phyloP scores from a whole-genome alignment of 2,329 filamentous ascomycete genomes.

The Xylariaceae sp. region DNA sequence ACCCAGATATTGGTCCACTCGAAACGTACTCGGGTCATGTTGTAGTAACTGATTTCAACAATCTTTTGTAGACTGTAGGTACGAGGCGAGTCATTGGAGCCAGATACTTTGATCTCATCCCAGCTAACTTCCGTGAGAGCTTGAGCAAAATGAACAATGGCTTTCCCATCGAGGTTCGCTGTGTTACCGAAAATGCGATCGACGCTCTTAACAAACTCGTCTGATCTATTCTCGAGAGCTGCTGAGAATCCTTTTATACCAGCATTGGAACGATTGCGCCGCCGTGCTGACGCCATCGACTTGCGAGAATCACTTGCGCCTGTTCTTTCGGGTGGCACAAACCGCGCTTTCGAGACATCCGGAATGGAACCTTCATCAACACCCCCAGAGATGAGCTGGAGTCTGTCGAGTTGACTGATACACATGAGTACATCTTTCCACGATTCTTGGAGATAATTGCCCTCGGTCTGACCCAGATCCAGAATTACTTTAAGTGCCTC shows the following conservation, averaged over 20 bases:
- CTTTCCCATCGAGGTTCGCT: constrained; percentile 86
- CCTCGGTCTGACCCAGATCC: constrained; percentile 89
- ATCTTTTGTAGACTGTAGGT: constrained; percentile 98
- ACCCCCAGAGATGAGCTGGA: constrained; percentile 91
- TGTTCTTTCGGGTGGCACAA: constrained; percentile 58
- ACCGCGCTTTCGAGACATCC: constrained; percentile 82
- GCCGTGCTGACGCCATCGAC: constrained; percentile 60
- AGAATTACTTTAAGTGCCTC: constrained; percentile 90
- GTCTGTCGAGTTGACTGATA: constrained; percentile 90
- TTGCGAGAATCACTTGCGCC: constrained; percentile 59
- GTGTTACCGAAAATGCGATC: constrained; percentile 97
- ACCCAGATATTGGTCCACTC: constrained; percentile 99
- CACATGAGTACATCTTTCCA: constrained; percentile 96
- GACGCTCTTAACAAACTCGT: constrained; percentile 88
- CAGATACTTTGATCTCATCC: constrained; percentile 98
- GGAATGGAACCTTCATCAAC: constrained; percentile 91
- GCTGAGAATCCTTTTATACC: constrained; percentile 64
- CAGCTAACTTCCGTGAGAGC: constrained; percentile 94
- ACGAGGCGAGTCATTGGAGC: constrained; percentile 89
- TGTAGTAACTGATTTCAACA: constrained; percentile 99
- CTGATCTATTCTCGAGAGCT: constrained; percentile 85
- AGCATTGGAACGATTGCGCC: constrained; percentile 53
- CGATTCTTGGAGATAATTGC: constrained; percentile 81
- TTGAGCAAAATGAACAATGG: constrained; percentile 91
- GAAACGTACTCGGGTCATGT: constrained; percentile 97